Percentiles rank a stretch among this genome's conserved stretches.
Evolutionary conservation across 192 early-diverging fungal genomes (phyloP).

Genomic region (Backusella psychrophila): DNA sequence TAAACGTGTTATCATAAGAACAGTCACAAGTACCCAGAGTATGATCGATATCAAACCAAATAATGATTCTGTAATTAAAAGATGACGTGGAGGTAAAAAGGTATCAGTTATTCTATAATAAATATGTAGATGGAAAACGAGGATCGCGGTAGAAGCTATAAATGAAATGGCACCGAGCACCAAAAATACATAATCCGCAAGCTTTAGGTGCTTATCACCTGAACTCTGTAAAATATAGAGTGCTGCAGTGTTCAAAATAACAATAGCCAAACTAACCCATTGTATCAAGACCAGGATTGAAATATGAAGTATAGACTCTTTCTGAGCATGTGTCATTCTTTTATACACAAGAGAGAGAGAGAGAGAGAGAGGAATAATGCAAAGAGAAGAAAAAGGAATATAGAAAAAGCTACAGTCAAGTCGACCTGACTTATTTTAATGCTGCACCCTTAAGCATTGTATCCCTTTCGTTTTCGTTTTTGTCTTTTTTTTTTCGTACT

Average conservation of each 20-base stretch:
- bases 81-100: neutral
- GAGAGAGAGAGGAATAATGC: neutral
- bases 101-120: neutral
- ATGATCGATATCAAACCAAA: neutral
- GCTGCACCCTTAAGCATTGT: neutral
- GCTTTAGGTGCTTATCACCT: neutral
- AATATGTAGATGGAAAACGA: neutral
- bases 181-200: neutral
- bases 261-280: neutral
- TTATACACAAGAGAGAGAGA: neutral
- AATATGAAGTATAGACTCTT: neutral
- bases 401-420: neutral
- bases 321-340: neutral
- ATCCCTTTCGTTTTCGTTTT: neutral
- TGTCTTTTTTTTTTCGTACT: neutral
- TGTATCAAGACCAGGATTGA: neutral
- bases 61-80: neutral
- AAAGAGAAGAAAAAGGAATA: neutral
- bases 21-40: neutral
- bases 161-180: neutral
- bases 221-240: neutral
- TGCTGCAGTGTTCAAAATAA: neutral
- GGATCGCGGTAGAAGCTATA: neutral
- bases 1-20: neutral
- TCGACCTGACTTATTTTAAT: neutral